These are phyloP conservation scores for Zygosaccharomyces pseudorouxii DNA, from an alignment of 805 yeast genomes.

Conservation along the genomic window DNA sequence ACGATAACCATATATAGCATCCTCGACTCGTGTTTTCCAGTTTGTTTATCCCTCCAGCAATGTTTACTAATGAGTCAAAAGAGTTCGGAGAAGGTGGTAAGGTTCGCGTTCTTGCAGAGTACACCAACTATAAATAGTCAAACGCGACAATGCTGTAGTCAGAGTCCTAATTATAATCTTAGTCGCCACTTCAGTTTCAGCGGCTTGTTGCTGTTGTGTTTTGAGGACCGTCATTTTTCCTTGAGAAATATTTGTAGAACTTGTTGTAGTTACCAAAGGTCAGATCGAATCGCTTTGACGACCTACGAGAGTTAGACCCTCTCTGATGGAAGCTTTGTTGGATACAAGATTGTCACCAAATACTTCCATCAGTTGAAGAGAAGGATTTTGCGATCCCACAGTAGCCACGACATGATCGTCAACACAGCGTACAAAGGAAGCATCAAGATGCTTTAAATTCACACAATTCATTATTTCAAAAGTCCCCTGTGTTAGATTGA, in stretches of 20 bases:
- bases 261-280: not conserved
- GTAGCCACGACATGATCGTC: conserved; percentile 63
- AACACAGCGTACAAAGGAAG: conserved; percentile 74
- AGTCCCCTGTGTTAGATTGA: conserved; percentile 47
- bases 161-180: not conserved
- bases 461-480: conserved; percentile 51
- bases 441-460: conserved; percentile 60
- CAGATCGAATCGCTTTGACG: conserved; percentile 62
- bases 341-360: conserved; percentile 75
- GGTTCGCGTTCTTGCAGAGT: not conserved
- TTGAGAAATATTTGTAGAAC: not conserved
- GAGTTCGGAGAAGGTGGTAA: not conserved
- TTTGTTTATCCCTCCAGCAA: not conserved
- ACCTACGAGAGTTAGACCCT: conserved; percentile 63
- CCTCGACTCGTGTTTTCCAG: not conserved
- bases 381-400: conserved; percentile 55
- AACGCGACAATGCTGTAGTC: conserved; percentile 3
- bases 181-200: not conserved
- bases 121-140: not conserved
- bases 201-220: not conserved
- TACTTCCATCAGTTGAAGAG: conserved; percentile 64
- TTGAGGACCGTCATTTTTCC: not conserved
- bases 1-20: not conserved
- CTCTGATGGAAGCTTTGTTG: conserved; percentile 45
- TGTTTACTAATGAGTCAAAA: not conserved